phyloP scores from a whole-genome alignment of 2,329 filamentous ascomycete species.

The Chaetomium globosum region DNA sequence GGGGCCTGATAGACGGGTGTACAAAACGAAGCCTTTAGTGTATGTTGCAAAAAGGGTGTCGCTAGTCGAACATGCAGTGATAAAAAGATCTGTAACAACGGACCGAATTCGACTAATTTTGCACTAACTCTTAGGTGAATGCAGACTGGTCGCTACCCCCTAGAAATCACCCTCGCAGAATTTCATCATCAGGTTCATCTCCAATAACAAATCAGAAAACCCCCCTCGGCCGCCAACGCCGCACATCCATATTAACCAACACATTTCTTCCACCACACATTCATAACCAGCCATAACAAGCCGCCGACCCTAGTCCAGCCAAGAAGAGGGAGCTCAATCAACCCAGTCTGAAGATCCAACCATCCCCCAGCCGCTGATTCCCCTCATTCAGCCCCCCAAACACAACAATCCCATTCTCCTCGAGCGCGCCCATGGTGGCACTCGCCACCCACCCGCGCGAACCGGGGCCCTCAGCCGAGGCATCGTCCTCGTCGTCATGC shows the following conservation, averaged over 20 bases:
- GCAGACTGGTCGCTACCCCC: constrained; percentile 6
- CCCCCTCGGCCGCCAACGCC: constrained; percentile 8
- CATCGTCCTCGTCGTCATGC: constrained; percentile 56
- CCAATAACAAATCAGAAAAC: constrained; percentile 5
- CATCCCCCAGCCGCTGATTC: constrained; percentile 59
- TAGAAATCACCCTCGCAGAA: background rate
- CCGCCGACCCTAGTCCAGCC: background rate
- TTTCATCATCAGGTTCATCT: constrained; percentile 18
- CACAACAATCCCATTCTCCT: constrained; percentile 61
- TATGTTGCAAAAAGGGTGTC: background rate
- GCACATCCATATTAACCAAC: constrained; percentile 19
- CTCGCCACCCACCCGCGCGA: constrained; percentile 62
- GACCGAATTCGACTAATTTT: constrained; percentile 12
- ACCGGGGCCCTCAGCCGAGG: constrained; percentile 51
- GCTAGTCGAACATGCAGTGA: background rate
- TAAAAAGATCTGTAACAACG: background rate
- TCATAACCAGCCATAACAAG: constrained; percentile 6
- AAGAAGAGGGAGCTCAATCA: constrained; percentile 26
- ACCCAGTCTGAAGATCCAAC: constrained; percentile 64
- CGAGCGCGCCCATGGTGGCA: constrained; percentile 59
- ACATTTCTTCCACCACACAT: constrained; percentile 18
- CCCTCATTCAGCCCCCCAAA: constrained; percentile 61
- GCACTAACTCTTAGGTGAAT: constrained; percentile 1
- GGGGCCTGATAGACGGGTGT: constrained; percentile 24
- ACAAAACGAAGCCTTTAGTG: constrained; percentile 23